Conservation (phyloP, 306 rosid species). For the Pyrus betulifolia region DNA sequence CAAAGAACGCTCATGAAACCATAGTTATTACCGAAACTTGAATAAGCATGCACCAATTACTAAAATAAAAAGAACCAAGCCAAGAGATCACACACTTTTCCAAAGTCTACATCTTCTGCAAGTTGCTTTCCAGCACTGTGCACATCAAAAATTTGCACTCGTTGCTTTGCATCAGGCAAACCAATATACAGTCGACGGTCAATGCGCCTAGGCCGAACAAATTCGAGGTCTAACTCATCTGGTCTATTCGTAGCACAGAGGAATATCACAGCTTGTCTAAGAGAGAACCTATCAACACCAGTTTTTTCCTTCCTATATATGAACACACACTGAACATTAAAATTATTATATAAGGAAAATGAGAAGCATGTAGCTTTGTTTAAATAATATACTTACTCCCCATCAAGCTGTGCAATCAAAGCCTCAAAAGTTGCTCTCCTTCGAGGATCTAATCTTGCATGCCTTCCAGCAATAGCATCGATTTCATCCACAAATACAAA, state of each 20-base stretch:
- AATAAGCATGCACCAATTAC: no score
- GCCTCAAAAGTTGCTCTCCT: slow-evolving; percentile 96
- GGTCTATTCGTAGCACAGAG: no score
- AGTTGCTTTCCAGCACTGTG: no score
- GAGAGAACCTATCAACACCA: slow-evolving; percentile 81
- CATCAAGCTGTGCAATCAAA: slow-evolving; percentile 86
- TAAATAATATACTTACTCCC: slow-evolving; percentile 64
- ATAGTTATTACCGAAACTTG: background rate
- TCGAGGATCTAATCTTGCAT: slow-evolving; percentile 83
- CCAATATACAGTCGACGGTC: no score
- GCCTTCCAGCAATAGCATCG: slow-evolving; percentile 98
- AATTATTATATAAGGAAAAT: background rate
- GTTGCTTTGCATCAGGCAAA: no score
- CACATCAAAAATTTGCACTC: no score
- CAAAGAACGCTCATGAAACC: background rate
- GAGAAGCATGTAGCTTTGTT: background rate
- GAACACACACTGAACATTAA: background rate
- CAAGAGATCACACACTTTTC: no score
- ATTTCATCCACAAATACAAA: slow-evolving; percentile 97
- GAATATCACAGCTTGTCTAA: background rate
- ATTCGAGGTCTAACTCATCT: no score
- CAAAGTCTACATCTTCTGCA: no score
- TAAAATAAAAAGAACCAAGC: no score
- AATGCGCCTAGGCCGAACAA: no score
- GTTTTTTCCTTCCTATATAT: slow-evolving; percentile 69